Evolutionary conservation across 1,284 basidiomycete genomes (phyloP), one percentile per base, ranked within the genome.

Genomic region (Moesziomyces sp.): DNA sequence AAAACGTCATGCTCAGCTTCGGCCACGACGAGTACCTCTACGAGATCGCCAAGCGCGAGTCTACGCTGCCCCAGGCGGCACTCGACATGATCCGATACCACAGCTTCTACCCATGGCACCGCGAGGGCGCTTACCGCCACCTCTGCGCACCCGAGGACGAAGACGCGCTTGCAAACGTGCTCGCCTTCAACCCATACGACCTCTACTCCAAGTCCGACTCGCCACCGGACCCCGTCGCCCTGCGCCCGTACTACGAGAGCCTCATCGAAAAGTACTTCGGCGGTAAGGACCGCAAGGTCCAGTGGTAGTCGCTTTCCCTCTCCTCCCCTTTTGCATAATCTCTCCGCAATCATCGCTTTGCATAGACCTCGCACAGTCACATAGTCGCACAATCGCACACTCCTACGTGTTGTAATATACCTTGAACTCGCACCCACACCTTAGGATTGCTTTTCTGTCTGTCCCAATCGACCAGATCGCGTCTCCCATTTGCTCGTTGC

Each of bases 1-100:
- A 93, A 68, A 93, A 94, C 80, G 92, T 95, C 67, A 92, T 94
- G 91, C 86, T 95, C 35, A 91, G 90, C 28, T 94, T 92, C 90
- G 93, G 93, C 5, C 93, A 95, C 82, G 93, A 94, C 80, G 93
- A 78, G 47, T 74, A 79, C 54, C 63, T 79, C 42, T 77, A 76
- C 67, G 59, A 68, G 46, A 67, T 75, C 26, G 67, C 58, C 40
- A 77, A 75, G 60, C 58, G 71, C 38, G 67, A 79, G 21, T 76
- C 71, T 0, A 88, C 87, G n/a, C 89, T 96, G 0, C 93, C 93
- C 0, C 88, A 89, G 56, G 93, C 92, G 78, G 93, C 88, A 0
- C 87, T 96, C 40, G 90, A 91, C 26, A 96, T 96, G 93, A 93
- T 96, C 81, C 90, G 93, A 26, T 95, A 93, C 85, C 93, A 96